These are phyloP conservation scores for Arthrobotrys megalospora DNA, from an alignment of 2,329 filamentous ascomycete genomes.

Conservation along the genomic window DNA sequence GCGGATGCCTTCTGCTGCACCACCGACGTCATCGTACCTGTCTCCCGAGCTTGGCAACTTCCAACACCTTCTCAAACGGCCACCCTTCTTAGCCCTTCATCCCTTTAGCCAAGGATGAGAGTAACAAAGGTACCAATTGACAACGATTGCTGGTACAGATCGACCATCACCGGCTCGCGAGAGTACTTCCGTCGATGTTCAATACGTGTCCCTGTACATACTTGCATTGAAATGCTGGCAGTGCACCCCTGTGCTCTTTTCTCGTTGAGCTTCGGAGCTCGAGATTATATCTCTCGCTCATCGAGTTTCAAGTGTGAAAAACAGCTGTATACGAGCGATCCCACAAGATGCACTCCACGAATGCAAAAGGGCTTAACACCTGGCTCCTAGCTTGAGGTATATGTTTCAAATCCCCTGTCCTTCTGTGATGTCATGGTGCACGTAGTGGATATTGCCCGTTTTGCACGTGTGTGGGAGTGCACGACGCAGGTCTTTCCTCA, in stretches of 20 bases:
- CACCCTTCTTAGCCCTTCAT: conserved; percentile 6
- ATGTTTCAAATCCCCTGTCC: conserved; percentile 19
- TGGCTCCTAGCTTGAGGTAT: background rate
- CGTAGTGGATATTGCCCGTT: conserved; percentile 51
- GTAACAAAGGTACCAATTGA: background rate
- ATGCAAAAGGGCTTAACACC: background rate
- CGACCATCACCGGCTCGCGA: conserved; percentile 23
- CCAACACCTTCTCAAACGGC: conserved; percentile 22
- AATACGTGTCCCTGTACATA: conserved; percentile 7
- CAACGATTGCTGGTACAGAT: conserved; percentile 11
- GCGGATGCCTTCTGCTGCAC: conserved; percentile 25
- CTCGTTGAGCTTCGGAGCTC: conserved; percentile 3
- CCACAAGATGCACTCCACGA: background rate
- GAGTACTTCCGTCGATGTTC: conserved; percentile 26
- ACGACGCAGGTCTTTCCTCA: conserved; percentile 23
- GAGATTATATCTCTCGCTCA: conserved; percentile 6
- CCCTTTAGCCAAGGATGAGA: background rate
- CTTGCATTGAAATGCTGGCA: conserved; percentile 15
- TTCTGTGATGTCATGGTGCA: conserved; percentile 55
- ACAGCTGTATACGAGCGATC: conserved; percentile 4
- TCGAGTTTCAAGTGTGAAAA: conserved; percentile 3
- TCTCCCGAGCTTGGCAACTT: conserved; percentile 25
- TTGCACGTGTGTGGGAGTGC: conserved; percentile 42
- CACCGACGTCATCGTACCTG: conserved; percentile 39
- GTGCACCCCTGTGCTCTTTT: conserved; percentile 3